phyloP scores from a whole-genome alignment of 2,329 filamentous ascomycete species.

The Colletotrichum agaves region DNA sequence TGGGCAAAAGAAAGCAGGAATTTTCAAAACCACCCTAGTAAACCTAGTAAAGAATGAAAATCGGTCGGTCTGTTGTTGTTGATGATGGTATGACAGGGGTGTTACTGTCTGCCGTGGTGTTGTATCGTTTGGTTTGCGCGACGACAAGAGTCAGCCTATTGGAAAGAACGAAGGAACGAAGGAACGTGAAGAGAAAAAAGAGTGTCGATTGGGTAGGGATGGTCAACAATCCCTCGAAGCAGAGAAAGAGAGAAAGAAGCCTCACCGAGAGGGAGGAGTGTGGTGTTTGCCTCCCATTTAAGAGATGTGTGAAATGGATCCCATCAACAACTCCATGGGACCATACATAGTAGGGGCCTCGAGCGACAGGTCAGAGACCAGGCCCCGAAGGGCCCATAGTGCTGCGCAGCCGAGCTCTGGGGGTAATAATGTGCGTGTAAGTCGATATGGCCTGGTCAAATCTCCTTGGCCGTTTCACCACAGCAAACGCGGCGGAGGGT shows the following conservation, averaged over 20 bases:
- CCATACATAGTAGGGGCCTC: neutral
- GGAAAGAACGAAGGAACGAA: conserved; percentile 32
- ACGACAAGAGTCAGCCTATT: conserved; percentile 12
- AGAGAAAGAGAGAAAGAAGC: conserved; percentile 17
- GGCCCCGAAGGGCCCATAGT: neutral
- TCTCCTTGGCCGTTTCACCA: conserved; percentile 37
- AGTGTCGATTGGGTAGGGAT: conserved; percentile 34
- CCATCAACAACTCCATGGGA: conserved; percentile 14
- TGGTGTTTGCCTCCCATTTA: conserved; percentile 25
- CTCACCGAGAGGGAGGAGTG: neutral
- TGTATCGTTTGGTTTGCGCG: conserved; percentile 12
- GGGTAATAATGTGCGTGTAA: conserved; percentile 8
- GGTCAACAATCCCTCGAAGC: conserved; percentile 36
- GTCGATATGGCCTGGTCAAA: conserved; percentile 32
- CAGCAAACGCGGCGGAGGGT: conserved; percentile 29
- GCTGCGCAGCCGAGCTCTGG: conserved; percentile 6
- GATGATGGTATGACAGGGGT: neutral
- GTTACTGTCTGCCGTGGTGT: neutral
- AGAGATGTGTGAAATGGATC: conserved; percentile 16
- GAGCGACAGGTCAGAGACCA: neutral
- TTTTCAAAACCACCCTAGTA: conserved; percentile 30
- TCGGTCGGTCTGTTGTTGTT: neutral
- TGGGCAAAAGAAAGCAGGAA: conserved; percentile 2
- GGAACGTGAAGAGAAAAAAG: conserved; percentile 11
- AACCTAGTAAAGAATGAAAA: conserved; percentile 23